A percentile compares a stretch with the other conserved stretches of the same genome.
Evolutionary conservation across 805 yeast genomes (phyloP).

Genomic region (Sungouiella blattae): DNA sequence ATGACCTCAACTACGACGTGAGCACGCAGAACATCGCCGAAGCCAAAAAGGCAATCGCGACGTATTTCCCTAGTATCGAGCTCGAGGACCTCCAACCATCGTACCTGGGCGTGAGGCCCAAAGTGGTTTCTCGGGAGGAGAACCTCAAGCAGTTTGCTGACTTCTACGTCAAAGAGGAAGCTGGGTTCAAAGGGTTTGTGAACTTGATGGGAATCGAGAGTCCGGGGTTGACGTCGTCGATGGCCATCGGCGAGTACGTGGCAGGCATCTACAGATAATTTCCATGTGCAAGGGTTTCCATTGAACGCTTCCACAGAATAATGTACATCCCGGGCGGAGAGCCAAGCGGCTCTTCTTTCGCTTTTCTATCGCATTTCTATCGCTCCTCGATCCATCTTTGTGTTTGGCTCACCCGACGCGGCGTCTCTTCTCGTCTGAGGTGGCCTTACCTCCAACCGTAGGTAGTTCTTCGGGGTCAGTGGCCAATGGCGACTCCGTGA

Average conservation of each 20-base stretch:
- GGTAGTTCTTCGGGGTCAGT: constrained; percentile 68
- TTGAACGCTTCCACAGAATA: too few species aligned
- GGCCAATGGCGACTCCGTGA: constrained; percentile 70
- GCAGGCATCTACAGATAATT: too few species aligned
- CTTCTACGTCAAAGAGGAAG: constrained; percentile 59
- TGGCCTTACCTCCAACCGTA: constrained; percentile 26
- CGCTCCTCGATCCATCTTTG: too few species aligned
- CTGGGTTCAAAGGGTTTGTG: constrained; percentile 72
- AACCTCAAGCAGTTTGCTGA: constrained; percentile 53
- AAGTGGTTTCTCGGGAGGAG: constrained; percentile 47
- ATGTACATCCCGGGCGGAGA: too few species aligned
- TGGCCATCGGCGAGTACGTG: constrained; percentile 82
- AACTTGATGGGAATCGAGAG: constrained; percentile 83
- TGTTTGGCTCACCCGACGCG: too few species aligned
- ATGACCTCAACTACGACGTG: constrained; percentile 45
- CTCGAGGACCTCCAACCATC: constrained; percentile 54
- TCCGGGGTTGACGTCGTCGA: constrained; percentile 81
- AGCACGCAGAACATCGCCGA: constrained; percentile 44
- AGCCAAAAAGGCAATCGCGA: constrained; percentile 56
- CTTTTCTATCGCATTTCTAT: neutral
- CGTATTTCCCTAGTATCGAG: constrained; percentile 62
- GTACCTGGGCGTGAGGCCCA: constrained; percentile 84
- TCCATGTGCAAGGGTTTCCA: too few species aligned
- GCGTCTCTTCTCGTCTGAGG: constrained; percentile 15
- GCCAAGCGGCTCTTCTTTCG: constrained; percentile 13